Conservation (phyloP, 345 rosid species). For the Reutealis trisperma region DNA sequence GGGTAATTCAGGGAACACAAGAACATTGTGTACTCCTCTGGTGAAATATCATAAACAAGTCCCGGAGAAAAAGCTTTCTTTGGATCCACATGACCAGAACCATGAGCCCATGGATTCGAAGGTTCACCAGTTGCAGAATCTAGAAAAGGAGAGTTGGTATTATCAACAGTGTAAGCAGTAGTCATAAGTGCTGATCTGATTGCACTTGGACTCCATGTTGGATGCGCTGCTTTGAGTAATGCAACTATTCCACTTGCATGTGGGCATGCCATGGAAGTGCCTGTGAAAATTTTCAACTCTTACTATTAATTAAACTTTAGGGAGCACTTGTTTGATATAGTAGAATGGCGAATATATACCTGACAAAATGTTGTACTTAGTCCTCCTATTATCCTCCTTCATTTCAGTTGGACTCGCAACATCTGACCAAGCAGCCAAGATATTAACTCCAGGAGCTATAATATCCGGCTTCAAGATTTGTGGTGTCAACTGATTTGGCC, state of each 20-base stretch:
- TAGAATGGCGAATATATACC: slow-evolving; percentile 35
- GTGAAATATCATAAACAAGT: slow-evolving; percentile 69
- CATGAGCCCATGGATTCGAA: slow-evolving; percentile 69
- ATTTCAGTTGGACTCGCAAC: slow-evolving; percentile 62
- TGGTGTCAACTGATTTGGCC: slow-evolving; percentile 69
- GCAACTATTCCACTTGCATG: slow-evolving; percentile 85
- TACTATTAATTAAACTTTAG: background rate
- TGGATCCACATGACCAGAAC: slow-evolving; percentile 83
- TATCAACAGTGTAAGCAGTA: slow-evolving; percentile 40
- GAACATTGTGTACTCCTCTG: slow-evolving; percentile 67
- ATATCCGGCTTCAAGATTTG: slow-evolving; percentile 84
- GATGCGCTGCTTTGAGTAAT: slow-evolving; percentile 75
- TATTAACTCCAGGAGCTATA: slow-evolving; percentile 85
- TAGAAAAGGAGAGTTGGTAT: slow-evolving; percentile 59
- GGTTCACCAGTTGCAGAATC: slow-evolving; percentile 51
- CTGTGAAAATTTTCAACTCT: too few relatives aligned
- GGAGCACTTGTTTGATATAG: too few relatives aligned
- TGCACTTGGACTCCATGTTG: slow-evolving; percentile 82
- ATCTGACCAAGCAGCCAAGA: slow-evolving; percentile 73
- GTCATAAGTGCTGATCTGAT: slow-evolving; percentile 79
- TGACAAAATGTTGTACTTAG: slow-evolving; percentile 65
- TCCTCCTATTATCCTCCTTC: slow-evolving; percentile 55
- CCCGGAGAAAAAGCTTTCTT: slow-evolving; percentile 79
- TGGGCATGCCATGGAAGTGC: slow-evolving; percentile 94
- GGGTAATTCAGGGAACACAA: slow-evolving; percentile 74